phyloP scores from a whole-genome alignment of 176 grass and related monocot species.

The Leersia perrieri region DNA sequence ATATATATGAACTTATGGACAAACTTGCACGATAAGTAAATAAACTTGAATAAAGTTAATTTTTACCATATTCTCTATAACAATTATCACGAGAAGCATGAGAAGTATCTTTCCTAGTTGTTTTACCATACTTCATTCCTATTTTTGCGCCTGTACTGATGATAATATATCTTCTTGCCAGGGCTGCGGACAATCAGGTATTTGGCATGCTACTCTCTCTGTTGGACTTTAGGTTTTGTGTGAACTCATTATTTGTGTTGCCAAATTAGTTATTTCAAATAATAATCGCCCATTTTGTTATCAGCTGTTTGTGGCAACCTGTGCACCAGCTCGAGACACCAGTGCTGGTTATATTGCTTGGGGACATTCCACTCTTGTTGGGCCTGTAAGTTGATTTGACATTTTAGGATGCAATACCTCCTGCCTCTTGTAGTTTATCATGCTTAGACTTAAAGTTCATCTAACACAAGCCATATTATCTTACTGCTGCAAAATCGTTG shows the following conservation, averaged over 20 bases:
- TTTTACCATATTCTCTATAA: neutral
- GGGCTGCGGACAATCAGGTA: conserved; percentile 93
- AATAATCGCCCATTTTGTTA: conserved; percentile 1
- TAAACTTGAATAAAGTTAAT: neutral
- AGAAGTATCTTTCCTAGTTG: conserved; percentile 16
- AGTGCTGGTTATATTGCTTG: conserved; percentile 74
- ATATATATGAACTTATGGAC: neutral
- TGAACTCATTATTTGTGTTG: neutral
- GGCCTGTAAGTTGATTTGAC: conserved; percentile 65
- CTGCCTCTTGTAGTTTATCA: neutral
- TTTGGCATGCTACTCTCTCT: neutral
- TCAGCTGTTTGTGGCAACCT: conserved; percentile 74
- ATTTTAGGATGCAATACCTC: neutral
- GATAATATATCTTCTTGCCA: conserved; percentile 37
- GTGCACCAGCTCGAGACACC: conserved; percentile 67
- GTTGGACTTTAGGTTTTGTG: neutral
- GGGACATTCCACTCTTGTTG: conserved; percentile 94
- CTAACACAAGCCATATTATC: neutral
- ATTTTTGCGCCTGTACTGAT: conserved; percentile 25
- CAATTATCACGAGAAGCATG: neutral
- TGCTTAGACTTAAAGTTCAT: conserved; percentile 1
- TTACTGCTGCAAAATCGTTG: neutral
- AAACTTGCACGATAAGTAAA: too few relatives aligned
- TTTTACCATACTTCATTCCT: neutral
- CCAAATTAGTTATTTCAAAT: neutral